Conservation (phyloP, 768 basidiomycete species). For the Termitomyces sp. region DNA sequence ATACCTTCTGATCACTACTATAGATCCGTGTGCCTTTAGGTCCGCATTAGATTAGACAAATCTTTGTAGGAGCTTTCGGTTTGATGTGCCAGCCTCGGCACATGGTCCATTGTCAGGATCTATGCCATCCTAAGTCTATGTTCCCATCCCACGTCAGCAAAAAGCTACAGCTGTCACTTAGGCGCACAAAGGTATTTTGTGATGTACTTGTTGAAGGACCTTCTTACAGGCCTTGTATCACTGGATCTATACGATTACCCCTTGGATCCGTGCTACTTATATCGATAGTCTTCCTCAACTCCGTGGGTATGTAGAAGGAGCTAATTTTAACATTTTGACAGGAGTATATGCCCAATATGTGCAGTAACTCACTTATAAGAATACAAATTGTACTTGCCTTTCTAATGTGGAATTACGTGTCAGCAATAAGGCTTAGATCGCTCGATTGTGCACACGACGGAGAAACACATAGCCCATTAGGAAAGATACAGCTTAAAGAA, state of each 20-base stretch:
- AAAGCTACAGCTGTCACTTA: background rate
- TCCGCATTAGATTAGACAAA: background rate
- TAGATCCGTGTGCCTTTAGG: background rate
- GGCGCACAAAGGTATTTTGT: background rate
- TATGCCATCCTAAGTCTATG: background rate
- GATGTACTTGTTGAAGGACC: background rate
- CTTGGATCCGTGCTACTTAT: background rate
- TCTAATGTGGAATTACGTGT: background rate
- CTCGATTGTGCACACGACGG: background rate
- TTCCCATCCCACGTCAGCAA: background rate
- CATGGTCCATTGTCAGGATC: background rate
- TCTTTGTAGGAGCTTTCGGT: background rate
- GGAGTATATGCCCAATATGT: background rate
- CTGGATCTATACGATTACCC: background rate
- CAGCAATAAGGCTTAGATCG: background rate
- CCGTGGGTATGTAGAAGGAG: background rate
- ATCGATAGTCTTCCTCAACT: background rate
- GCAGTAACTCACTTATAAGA: background rate
- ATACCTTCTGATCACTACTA: background rate
- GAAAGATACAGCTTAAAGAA: background rate
- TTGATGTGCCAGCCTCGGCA: background rate
- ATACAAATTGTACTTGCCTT: background rate
- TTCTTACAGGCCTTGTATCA: background rate
- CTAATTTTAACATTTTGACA: background rate
- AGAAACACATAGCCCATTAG: background rate